phyloP scores from a whole-genome alignment of 257 asterid genomes.

The Schizonepeta tenuifolia region DNA sequence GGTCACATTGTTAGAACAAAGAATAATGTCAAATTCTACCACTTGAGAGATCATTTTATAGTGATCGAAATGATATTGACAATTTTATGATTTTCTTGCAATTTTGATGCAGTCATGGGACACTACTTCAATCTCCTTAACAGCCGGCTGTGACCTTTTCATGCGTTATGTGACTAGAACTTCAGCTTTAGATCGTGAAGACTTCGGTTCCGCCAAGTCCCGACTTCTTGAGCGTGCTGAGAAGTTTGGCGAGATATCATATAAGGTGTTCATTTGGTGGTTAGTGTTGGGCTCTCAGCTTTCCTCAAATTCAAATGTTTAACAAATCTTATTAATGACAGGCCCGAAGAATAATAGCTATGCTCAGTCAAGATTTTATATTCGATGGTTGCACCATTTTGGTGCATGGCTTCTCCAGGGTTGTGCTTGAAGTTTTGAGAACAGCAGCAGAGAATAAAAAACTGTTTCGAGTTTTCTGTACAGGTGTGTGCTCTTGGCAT shows the following conservation, averaged over 20 bases:
- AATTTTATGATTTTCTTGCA: constrained; percentile 1
- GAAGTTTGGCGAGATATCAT: constrained; percentile 94
- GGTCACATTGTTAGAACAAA: background rate
- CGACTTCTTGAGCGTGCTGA: constrained; percentile 95
- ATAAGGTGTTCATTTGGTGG: constrained; percentile 53
- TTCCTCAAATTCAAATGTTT: constrained; percentile 8
- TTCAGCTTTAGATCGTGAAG: constrained; percentile 86
- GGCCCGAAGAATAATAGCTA: constrained; percentile 90
- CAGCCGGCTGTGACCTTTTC: constrained; percentile 96
- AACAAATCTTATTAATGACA: constrained; percentile 35
- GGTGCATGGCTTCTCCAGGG: constrained; percentile 97
- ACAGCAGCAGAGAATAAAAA: constrained; percentile 80
- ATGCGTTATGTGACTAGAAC: constrained; percentile 95
- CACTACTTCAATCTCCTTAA: constrained; percentile 92
- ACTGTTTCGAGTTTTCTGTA: constrained; percentile 81
- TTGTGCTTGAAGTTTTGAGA: constrained; percentile 79
- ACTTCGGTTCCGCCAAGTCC: constrained; percentile 82
- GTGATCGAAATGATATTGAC: background rate
- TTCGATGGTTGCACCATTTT: constrained; percentile 90
- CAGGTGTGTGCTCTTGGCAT: constrained; percentile 55
- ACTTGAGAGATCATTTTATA: background rate
- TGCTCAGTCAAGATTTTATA: constrained; percentile 93
- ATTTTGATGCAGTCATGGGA: constrained; percentile 81
- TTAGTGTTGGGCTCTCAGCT: constrained; percentile 1
- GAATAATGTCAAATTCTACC: background rate